Base-by-base conservation (phyloP, 306 rosid genomes). In the Begonia fuchsioides region DNA sequence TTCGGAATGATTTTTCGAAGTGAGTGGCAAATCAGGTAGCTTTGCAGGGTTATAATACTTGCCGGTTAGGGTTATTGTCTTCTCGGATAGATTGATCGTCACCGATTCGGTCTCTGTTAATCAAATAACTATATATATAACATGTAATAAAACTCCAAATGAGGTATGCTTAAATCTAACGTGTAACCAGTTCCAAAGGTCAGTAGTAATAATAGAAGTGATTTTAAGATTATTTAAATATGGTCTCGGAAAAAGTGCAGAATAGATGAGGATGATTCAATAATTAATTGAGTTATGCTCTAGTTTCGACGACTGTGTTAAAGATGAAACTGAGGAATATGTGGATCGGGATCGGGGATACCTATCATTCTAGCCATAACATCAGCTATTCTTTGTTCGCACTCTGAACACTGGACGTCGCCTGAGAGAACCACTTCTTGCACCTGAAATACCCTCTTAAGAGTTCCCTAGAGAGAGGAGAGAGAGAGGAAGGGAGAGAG, bases 371-470 rank as follows among this genome's bases (percentile, higher is more conserved):
- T 77, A 10, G 77, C 45, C 62, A 84, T 80, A 15, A 84, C 64
- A 11, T 84, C 83, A 40, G 81, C 63, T 3, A 80, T 71, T 68
- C 87, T 77, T 73, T 71, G 72, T 51, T 77, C 83, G 59, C 87
- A 84, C 32, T 64, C 56, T 2, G 69, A 55, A 44, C 93, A 84
- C 32, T 75, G 61, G 53, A 84, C 60, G 56, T 84, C 87, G 13
- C 92, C 86, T 15, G 72, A 68, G 18, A 84, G 69, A 49, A 84
- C 95, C 56, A 84, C 74, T 63, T 84, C 80, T 49, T 84, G 95
- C 44, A 80, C 73, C 93, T 84, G 81, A 3, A 38, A 41, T 13
- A 40, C 1, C 58, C 32, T 54, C 5, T 47, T 50, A 32, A 59
- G 52, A 52, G 32, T 10, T 12, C 39, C 12, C 49, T 38, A 39